A percentile compares a stretch with the other conserved stretches of the same genome.
phyloP scores from a whole-genome alignment of 805 yeast genomes.

The Myxozyma nipponensis region DNA sequence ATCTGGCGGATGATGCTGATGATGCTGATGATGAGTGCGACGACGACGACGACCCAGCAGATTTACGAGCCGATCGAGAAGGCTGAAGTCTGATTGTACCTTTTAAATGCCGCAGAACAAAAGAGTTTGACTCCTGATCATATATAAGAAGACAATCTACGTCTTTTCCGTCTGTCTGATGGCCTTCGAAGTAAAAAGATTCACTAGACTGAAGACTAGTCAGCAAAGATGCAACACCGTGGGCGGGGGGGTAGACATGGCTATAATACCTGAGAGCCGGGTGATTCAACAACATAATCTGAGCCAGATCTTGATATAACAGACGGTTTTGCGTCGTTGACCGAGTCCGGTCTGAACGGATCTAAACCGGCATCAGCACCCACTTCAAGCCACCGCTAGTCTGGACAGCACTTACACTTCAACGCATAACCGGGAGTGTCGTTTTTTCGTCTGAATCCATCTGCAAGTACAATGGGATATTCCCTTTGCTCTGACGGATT shows the following conservation, averaged over 20 bases:
- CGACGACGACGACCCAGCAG: constrained; percentile 1
- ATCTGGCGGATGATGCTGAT: background rate
- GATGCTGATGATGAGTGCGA: background rate
- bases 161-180: constrained; percentile 18
- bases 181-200: constrained; percentile 22
- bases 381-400: background rate
- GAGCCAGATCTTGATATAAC: constrained; percentile 15
- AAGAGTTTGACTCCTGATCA: constrained; percentile 17
- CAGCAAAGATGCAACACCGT: background rate
- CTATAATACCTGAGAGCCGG: constrained; percentile 18
- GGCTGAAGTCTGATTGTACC: constrained; percentile 20
- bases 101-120: constrained; percentile 16
- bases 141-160: constrained; percentile 27
- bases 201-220: constrained; percentile 7
- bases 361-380: constrained; percentile 12
- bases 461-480: constrained; percentile 18
- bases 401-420: constrained; percentile 13
- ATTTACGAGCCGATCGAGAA: constrained; percentile 11
- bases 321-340: constrained; percentile 22
- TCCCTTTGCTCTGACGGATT: constrained; percentile 20
- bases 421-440: constrained; percentile 18
- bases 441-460: constrained; percentile 3
- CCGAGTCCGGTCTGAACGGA: constrained; percentile 29
- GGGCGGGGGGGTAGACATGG: no score
- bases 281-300: constrained; percentile 23